Conservation (phyloP, 2,329 filamentous ascomycete genomes). For the Cadophora sp. region DNA sequence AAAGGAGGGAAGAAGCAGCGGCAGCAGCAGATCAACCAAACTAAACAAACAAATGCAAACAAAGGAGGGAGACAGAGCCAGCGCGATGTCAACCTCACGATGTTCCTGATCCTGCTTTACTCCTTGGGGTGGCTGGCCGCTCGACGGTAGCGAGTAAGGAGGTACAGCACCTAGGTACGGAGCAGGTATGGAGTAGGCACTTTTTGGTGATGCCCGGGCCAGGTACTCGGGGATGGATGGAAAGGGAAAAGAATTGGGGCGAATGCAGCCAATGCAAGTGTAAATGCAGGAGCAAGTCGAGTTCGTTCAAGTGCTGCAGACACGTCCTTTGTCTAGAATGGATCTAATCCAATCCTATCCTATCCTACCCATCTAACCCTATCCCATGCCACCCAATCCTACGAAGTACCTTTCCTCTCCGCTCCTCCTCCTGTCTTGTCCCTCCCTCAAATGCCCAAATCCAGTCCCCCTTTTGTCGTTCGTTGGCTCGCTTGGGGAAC, state of each 20-base stretch:
- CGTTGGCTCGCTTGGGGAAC: conserved; percentile 9
- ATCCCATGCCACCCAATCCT: neutral
- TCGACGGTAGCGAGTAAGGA: neutral
- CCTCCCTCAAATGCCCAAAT: too few relatives aligned
- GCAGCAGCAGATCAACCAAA: conserved; percentile 4
- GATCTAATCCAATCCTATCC: too few relatives aligned
- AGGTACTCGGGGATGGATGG: conserved; percentile 2
- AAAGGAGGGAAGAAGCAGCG: neutral
- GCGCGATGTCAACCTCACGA: conserved; percentile 5
- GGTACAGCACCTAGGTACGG: too few relatives aligned
- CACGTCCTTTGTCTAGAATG: neutral
- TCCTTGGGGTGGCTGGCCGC: neutral
- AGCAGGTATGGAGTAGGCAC: too few relatives aligned
- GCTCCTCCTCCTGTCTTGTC: neutral
- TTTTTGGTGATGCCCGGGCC: neutral
- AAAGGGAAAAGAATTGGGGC: conserved; percentile 7
- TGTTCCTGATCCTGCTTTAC: neutral
- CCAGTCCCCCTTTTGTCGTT: neutral
- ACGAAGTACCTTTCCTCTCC: neutral
- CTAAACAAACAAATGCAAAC: neutral
- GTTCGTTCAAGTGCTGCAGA: too few relatives aligned
- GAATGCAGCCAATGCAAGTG: neutral
- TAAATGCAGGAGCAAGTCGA: too few relatives aligned
- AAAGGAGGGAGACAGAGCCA: too few relatives aligned
- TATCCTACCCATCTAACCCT: neutral